Evolutionary conservation across 2,329 filamentous ascomycete genomes (phyloP).

Genomic region (Trichoderma sp.): DNA sequence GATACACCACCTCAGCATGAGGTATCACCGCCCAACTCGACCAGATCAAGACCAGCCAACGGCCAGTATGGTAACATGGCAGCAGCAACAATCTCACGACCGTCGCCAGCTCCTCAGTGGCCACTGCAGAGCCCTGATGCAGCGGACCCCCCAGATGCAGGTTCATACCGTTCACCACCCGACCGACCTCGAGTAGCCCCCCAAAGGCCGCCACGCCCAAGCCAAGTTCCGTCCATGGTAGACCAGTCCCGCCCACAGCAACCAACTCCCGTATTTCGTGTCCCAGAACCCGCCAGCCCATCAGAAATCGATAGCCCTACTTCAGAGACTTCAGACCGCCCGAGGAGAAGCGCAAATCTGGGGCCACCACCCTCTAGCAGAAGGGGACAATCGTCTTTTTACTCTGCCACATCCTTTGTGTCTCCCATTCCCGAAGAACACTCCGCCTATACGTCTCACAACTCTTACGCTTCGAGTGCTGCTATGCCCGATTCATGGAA

Average conservation of each 20-base stretch:
- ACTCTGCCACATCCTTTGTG: slow-evolving; percentile 68
- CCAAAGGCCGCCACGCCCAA: slow-evolving; percentile 63
- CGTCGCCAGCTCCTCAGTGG: slow-evolving; percentile 59
- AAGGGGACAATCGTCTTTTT: slow-evolving; percentile 65
- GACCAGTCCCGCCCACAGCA: slow-evolving; percentile 61
- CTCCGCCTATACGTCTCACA: slow-evolving; percentile 59
- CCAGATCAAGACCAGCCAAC: slow-evolving; percentile 27
- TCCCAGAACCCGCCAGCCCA: slow-evolving; percentile 36
- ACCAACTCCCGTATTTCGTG: slow-evolving; percentile 55
- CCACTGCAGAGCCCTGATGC: slow-evolving; percentile 51
- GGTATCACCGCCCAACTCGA: slow-evolving; percentile 9
- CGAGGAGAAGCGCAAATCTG: slow-evolving; percentile 56
- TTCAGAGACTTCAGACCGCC: slow-evolving; percentile 30
- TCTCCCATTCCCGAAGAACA: slow-evolving; percentile 78
- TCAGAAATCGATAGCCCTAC: slow-evolving; percentile 33
- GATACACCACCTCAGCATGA: slow-evolving; percentile 8
- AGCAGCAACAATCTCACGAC: slow-evolving; percentile 57
- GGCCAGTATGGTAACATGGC: slow-evolving; percentile 36
- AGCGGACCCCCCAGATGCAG: slow-evolving; percentile 41
- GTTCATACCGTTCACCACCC: slow-evolving; percentile 56
- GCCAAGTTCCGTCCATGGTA: slow-evolving; percentile 61
- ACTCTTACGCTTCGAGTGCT: slow-evolving; percentile 72
- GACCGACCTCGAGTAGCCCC: slow-evolving; percentile 55
- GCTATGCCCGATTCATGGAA: slow-evolving; percentile 73
- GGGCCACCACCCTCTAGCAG: slow-evolving; percentile 65